Conservation (phyloP, 2,329 filamentous ascomycete genomes). For the Botrytis cinerea region DNA sequence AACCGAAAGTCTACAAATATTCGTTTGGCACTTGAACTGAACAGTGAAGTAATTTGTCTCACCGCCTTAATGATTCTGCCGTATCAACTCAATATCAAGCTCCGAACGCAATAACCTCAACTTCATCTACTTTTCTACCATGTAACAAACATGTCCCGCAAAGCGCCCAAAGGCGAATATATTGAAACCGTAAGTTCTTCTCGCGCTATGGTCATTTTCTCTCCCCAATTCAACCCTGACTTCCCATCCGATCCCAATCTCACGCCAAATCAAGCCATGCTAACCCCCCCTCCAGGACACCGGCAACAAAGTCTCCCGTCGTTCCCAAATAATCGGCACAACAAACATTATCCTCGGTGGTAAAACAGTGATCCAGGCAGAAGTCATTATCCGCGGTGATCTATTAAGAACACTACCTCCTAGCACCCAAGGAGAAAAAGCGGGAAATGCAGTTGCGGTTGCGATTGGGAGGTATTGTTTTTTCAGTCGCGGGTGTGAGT, state of each 20-base stretch:
- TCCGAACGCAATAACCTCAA: conserved; percentile 9
- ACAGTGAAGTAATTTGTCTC: background rate
- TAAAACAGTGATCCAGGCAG: conserved; percentile 92
- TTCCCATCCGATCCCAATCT: background rate
- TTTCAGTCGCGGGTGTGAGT: conserved; percentile 72
- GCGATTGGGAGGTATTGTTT: conserved; percentile 91
- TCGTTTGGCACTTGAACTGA: background rate
- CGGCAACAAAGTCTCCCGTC: conserved; percentile 96
- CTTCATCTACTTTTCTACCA: conserved; percentile 19
- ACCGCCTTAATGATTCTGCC: conserved; percentile 18
- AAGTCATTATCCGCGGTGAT: conserved; percentile 92
- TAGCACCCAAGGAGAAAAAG: conserved; percentile 42
- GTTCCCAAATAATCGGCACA: conserved; percentile 87
- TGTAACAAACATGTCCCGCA: conserved; percentile 65
- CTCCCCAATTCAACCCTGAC: background rate
- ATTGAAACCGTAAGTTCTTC: conserved; percentile 78
- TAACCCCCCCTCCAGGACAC: conserved; percentile 66
- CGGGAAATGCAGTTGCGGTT: conserved; percentile 58
- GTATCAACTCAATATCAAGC: background rate
- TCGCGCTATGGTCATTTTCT: background rate
- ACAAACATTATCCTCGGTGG: conserved; percentile 98
- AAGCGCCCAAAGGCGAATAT: conserved; percentile 84
- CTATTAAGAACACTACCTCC: conserved; percentile 62
- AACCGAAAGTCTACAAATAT: background rate
- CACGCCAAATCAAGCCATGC: conserved; percentile 17